Evolutionary conservation across 2,329 filamentous ascomycete genomes (phyloP), one percentile per base, ranked within the genome.

Genomic region (Elsinoe fawcettii): DNA sequence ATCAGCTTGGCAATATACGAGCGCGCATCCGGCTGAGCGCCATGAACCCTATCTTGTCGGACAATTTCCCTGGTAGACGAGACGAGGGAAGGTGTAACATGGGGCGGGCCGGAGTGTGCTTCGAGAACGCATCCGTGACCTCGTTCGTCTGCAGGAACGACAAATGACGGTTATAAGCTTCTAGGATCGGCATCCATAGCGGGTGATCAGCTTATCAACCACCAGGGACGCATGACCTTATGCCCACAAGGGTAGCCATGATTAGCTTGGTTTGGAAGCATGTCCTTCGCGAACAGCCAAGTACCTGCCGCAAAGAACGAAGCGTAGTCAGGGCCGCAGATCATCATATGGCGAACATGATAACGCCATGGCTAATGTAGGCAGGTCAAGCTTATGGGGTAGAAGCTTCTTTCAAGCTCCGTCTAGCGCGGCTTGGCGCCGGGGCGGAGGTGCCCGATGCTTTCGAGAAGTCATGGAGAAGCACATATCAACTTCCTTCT

Each of bases 291-390:
- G n/a, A 12, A 2, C 20, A 2, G 8, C 5, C 22, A 7, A 25
- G 20, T 46, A 46, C 41, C 41, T 46, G 41, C 41, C 41, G 16
- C 41, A 46, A 46, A 22, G 41, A 22, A 46, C 11, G 20, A 46
- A 46, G 41, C 14, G 41, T 25, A 46, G 3, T 12, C 9, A 25
- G 41, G 22, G 41, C 41, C 23, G 22, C 9, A 14, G 20, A 12
- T n/a, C 41, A 20, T 46, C 9, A 2, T 14, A 5, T 22, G 16
- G 11, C 41, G 23, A 46, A 20, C 12, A 22, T 25, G 41, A 46
- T 46, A 46, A 46, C 41, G 41, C 41, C 41, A 46, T 46, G 41
- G 23, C 41, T 46, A 25, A 46, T 46, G 23, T 22, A 46, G 41
- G 41, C 41, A 46, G 41, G 41, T 46, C 41, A 25, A 46, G 41